Percentiles rank a stretch among this genome's conserved stretches.
phyloP scores from a whole-genome alignment of 1,139 yeast species.

The Saccharomyces hybrid region DNA sequence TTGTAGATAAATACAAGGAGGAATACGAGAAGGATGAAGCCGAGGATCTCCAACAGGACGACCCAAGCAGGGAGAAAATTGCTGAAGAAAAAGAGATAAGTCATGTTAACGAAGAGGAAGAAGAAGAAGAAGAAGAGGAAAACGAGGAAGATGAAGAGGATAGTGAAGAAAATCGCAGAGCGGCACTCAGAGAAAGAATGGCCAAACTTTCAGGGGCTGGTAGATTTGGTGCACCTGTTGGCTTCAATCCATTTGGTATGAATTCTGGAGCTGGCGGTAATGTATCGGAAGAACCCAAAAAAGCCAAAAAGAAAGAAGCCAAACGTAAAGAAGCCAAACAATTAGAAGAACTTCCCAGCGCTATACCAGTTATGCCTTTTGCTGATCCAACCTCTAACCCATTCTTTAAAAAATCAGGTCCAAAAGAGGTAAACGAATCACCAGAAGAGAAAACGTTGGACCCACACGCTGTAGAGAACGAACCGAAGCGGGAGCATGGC shows the following conservation, averaged over 20 bases:
- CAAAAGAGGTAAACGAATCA: background rate
- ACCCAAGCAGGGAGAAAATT: conserved; percentile 6
- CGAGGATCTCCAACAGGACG: background rate
- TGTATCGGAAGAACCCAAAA: background rate
- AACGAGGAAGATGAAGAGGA: conserved; percentile 38
- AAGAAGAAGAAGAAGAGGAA: conserved; percentile 20
- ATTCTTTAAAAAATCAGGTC: conserved; percentile 8
- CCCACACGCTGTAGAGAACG: conserved; percentile 8
- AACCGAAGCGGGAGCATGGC: conserved; percentile 1
- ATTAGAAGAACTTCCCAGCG: conserved; percentile 26
- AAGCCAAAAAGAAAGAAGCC: conserved; percentile 11
- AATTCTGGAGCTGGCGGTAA: conserved; percentile 24
- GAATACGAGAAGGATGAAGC: conserved; percentile 14
- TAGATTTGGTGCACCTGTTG: conserved; percentile 65
- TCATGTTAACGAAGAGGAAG: conserved; percentile 9
- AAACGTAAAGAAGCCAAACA: conserved; percentile 21
- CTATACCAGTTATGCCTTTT: conserved; percentile 49
- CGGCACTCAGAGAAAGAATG: conserved; percentile 85
- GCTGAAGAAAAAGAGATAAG: conserved; percentile 15
- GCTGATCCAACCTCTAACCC: conserved; percentile 32
- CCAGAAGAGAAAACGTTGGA: conserved; percentile 10
- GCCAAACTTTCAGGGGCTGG: conserved; percentile 92
- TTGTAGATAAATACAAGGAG: conserved; percentile 2
- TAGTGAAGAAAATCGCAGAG: conserved; percentile 72
- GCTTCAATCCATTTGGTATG: conserved; percentile 49